Conservation (phyloP, 129 eudicot species). For the Chrysanthemum makinoi region DNA sequence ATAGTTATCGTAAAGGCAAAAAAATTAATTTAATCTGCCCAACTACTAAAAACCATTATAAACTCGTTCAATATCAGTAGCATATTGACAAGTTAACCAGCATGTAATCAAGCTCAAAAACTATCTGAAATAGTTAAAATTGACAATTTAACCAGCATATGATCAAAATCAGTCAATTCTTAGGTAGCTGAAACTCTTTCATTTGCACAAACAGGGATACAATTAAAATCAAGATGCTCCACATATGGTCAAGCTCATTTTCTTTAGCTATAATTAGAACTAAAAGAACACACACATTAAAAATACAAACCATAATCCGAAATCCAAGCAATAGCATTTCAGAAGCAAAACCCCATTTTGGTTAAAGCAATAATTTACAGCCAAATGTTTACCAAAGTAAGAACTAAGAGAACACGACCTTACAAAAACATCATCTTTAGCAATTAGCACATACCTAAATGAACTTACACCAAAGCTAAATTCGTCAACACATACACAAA, state of each 20-base stretch:
- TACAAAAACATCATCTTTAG: slow-evolving; percentile 10
- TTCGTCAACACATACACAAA: slow-evolving; percentile 8
- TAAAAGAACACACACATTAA: not conserved
- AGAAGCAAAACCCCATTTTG: not conserved
- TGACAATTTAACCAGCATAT: no score
- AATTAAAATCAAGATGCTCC: no score
- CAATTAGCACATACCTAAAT: not conserved
- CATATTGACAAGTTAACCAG: slow-evolving; percentile 1
- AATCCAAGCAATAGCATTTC: not conserved
- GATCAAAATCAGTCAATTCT: no score
- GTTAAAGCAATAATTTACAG: not conserved
- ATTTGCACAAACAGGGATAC: no score
- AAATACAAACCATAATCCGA: slow-evolving; percentile 1
- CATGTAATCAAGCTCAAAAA: not conserved
- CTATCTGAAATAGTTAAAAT: not conserved
- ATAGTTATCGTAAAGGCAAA: not conserved
- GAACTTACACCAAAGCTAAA: not conserved
- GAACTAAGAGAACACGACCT: slow-evolving; percentile 45
- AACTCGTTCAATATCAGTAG: not conserved
- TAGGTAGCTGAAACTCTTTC: no score
- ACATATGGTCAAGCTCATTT: no score
- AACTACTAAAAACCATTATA: slow-evolving; percentile 1
- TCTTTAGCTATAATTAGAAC: no score
- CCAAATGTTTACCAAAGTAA: slow-evolving; percentile 32
- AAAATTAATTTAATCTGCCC: no score